A percentile compares a stretch with the other conserved stretches of the same genome.
Evolutionary conservation across 768 basidiomycete species (phyloP).

Genomic region (Russula emetica): DNA sequence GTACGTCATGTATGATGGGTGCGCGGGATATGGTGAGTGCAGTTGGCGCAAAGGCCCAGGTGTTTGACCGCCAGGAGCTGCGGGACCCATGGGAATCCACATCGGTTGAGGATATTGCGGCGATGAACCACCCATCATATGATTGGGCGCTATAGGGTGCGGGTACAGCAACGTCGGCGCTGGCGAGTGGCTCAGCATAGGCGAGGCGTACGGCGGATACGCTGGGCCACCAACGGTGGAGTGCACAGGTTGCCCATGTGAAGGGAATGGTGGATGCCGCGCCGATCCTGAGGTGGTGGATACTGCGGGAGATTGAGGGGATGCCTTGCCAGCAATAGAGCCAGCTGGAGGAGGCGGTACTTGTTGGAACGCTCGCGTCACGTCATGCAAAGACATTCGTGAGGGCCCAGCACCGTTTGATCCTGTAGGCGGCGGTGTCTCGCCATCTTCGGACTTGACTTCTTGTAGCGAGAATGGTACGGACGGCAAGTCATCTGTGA

Average conservation of each 20-base stretch:
- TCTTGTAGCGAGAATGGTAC: constrained; percentile 80
- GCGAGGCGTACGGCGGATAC: constrained; percentile 59
- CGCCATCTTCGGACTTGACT: constrained; percentile 82
- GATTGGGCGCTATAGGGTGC: constrained; percentile 54
- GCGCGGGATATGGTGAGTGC: constrained; percentile 59
- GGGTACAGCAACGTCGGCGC: constrained; percentile 64
- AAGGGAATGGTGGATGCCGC: constrained; percentile 23
- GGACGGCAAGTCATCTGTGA: constrained; percentile 75
- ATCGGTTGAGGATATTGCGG: constrained; percentile 58
- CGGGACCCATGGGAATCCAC: constrained; percentile 49
- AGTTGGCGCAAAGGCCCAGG: constrained; percentile 53
- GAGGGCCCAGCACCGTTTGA: constrained; percentile 46
- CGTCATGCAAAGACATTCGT: constrained; percentile 76
- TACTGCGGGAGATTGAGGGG: constrained; percentile 42
- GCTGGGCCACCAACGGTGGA: constrained; percentile 33
- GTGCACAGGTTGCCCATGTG: constrained; percentile 26
- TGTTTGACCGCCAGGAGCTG: constrained; percentile 44
- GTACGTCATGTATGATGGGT: constrained; percentile 53
- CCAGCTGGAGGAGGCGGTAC: constrained; percentile 62
- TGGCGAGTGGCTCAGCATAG: constrained; percentile 70
- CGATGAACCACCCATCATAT: constrained; percentile 57
- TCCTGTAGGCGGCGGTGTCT: constrained; percentile 65
- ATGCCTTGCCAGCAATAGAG: constrained; percentile 44
- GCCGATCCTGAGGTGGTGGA: constrained; percentile 11
- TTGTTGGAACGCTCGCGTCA: constrained; percentile 82